Percentiles rank a stretch among this genome's conserved stretches.
Conservation (phyloP, 2,329 filamentous ascomycete genomes). For the Domatiomyces catenatus region DNA sequence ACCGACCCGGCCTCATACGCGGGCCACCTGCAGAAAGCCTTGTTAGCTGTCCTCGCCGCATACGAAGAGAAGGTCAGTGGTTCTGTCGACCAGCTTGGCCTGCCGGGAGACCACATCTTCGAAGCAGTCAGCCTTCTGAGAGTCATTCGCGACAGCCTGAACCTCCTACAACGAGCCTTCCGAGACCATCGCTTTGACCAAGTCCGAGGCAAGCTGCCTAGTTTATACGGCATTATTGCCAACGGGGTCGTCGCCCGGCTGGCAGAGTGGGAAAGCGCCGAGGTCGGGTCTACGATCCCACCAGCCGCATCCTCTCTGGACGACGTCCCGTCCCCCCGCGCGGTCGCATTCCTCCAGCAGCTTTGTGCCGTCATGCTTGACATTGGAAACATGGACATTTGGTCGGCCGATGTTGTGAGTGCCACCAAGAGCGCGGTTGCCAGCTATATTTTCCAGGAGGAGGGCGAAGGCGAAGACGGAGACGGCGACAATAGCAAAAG, state of each 20-base stretch:
- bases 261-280: constrained; percentile 1
- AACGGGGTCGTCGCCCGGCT: constrained; percentile 5
- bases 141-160: constrained; percentile 7
- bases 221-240: constrained; percentile 9
- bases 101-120: neutral
- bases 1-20: constrained; percentile 8
- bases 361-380: constrained; percentile 15
- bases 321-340: constrained; percentile 12
- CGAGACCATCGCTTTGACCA: constrained; percentile 1
- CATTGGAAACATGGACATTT: constrained; percentile 13
- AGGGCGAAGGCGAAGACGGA: neutral
- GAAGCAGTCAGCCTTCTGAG: constrained; percentile 6
- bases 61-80: constrained; percentile 3
- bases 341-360: constrained; percentile 10
- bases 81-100: constrained; percentile 1
- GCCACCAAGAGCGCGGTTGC: constrained; percentile 7
- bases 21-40: constrained; percentile 2
- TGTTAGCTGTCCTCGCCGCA: constrained; percentile 1
- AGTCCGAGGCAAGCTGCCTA: neutral
- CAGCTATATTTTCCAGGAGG: constrained; percentile 4
- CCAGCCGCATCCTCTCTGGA: constrained; percentile 5
- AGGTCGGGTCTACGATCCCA: neutral
- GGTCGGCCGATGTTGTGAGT: constrained; percentile 10
- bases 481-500: constrained; percentile 1
- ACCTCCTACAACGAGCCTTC: constrained; percentile 6